Evolutionary conservation across 768 basidiomycete genomes (phyloP).

Genomic region (Ramaria sp.): DNA sequence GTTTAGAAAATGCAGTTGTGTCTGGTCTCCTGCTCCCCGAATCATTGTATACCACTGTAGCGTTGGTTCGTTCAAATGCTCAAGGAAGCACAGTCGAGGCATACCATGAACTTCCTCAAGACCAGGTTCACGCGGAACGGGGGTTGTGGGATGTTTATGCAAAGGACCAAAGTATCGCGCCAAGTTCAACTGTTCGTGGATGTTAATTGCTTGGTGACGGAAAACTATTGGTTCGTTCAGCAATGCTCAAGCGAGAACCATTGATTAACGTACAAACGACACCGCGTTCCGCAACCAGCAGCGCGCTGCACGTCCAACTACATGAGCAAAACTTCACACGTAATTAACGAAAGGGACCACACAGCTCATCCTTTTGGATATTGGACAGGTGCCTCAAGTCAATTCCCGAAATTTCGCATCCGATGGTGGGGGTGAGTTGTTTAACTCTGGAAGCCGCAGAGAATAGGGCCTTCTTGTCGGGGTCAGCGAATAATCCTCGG

Average conservation of each 20-base stretch:
- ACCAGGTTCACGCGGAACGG: constrained; percentile 57
- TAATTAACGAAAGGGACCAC: constrained; percentile 14
- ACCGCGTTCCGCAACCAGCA: constrained; percentile 65
- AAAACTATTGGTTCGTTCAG: constrained; percentile 40
- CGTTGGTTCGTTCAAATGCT: not conserved
- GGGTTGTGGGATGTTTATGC: constrained; percentile 78
- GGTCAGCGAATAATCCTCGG: constrained; percentile 58
- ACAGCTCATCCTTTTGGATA: constrained; percentile 74
- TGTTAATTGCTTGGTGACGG: constrained; percentile 60
- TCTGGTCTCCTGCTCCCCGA: constrained; percentile 47
- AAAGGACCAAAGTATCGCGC: constrained; percentile 63
- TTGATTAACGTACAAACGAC: constrained; percentile 49
- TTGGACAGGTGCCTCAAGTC: constrained; percentile 60
- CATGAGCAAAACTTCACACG: not conserved
- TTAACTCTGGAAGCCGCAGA: constrained; percentile 55
- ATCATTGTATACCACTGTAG: constrained; percentile 61
- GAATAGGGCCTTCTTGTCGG: constrained; percentile 54
- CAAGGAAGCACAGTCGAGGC: constrained; percentile 12
- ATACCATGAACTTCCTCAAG: constrained; percentile 67
- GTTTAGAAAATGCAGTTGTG: constrained; percentile 51
- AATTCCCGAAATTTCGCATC: constrained; percentile 64
- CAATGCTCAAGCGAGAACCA: not conserved
- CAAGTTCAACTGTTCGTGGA: constrained; percentile 62
- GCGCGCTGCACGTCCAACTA: constrained; percentile 32
- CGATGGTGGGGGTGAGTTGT: constrained; percentile 61